Base-by-base conservation (phyloP, 495 filamentous ascomycete species). In the Penicillium flavigenum region DNA sequence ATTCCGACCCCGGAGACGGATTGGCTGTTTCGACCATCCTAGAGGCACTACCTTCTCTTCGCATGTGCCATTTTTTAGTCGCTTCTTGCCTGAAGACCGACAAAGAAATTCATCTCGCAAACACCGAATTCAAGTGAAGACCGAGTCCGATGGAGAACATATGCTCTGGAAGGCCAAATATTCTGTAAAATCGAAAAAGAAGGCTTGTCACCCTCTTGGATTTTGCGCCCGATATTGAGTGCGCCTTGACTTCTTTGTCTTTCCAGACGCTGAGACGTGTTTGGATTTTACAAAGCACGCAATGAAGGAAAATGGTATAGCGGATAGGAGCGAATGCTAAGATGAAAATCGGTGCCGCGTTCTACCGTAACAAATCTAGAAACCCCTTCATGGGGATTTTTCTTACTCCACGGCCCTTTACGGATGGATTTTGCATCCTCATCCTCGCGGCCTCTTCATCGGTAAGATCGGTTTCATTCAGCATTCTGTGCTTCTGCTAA, bases 1-100 rank as follows among this genome's bases (percentile, higher is more conserved):
- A 72, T 79, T 16, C 76, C 76, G 8, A 79, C 75, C 0, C 76
- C 76, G 0, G 76, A 79, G 46, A 78, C 76, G 14, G 76, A 79
- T 60, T 79, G 76, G 76, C 49, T 79, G 11, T 79, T 79, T 49
- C 66, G 71, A 0, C 70, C 75, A 5, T 62, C 54, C 7, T 77
- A 63, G 66, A 48, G 38, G 12, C 10, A 14, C 36, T 10, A 19
- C n/a, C 7, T 11, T 0, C 8, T 17, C 24, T 14, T 38, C 2
- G 3, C 8, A 6, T 14, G n/a, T 9, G 16, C 9, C 16, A 1
- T 14, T 32, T 32, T 24, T 20, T 29, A 12, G 9, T 46, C 31
- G 14, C 27, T 19, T 48, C n/a, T 32, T 32, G 12, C 10, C n/a
- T 17, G 3, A 17, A n/a, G 6, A 6, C 7, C 2, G 16, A 39